These are phyloP conservation scores for Xanthoconium separans DNA, from an alignment of 1,284 basidiomycete genomes.

Conservation along the genomic window DNA sequence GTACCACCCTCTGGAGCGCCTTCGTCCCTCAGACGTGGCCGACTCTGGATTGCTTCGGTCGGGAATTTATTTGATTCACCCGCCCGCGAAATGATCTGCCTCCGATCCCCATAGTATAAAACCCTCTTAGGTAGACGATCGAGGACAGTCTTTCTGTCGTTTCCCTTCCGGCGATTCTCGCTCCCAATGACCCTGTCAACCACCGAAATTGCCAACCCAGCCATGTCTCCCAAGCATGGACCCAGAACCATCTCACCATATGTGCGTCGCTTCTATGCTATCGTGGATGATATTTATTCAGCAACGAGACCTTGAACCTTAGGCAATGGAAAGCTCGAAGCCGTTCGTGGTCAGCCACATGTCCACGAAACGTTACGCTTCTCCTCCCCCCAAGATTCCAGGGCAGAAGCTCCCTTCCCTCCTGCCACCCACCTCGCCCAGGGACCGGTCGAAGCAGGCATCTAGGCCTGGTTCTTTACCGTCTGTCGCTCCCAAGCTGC, in stretches of 20 bases:
- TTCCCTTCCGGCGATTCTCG: not conserved
- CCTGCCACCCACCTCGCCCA: too few species aligned
- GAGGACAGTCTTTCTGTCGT: not conserved
- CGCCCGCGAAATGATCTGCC: constrained; percentile 6
- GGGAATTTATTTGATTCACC: constrained; percentile 2
- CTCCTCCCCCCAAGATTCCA: not conserved
- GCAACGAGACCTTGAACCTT: not conserved
- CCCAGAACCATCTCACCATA: not conserved
- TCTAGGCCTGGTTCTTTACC: not conserved
- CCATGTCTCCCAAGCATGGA: not conserved
- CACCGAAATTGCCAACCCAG: not conserved
- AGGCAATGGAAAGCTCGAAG: constrained; percentile 1
- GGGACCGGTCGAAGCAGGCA: not conserved
- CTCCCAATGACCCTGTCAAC: not conserved
- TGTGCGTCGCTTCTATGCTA: constrained; percentile 2
- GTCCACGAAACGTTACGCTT: constrained; percentile 5
- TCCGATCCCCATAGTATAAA: constrained; percentile 1
- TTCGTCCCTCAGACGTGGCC: not conserved
- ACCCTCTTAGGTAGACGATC: not conserved
- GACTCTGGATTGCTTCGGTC: not conserved
- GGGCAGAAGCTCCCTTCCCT: not conserved
- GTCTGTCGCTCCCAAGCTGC: not conserved
- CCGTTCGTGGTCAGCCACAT: constrained; percentile 10
- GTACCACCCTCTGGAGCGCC: not conserved
- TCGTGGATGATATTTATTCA: not conserved